phyloP scores from a whole-genome alignment of 768 basidiomycete genomes.

The Rhizopogon vinicolor region DNA sequence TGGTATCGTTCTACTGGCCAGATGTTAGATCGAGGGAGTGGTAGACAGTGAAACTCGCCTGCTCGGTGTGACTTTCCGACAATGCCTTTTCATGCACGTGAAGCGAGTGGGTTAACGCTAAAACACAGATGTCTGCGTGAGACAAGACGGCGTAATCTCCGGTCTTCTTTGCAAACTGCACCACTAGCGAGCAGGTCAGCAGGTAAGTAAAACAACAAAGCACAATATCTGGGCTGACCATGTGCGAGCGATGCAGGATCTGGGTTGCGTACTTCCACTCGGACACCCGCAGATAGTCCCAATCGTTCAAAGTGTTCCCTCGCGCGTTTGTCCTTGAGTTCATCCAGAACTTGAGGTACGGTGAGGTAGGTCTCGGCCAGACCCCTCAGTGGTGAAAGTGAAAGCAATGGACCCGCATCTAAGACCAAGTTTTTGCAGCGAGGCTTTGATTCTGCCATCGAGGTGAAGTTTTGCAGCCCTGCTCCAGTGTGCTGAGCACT shows the following conservation, averaged over 20 bases:
- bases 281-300: slow-evolving; percentile 70
- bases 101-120: slow-evolving; percentile 83
- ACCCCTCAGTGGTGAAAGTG: slow-evolving; percentile 84
- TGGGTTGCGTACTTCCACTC: slow-evolving; percentile 65
- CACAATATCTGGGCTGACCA: slow-evolving; percentile 33
- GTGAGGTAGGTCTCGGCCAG: slow-evolving; percentile 83
- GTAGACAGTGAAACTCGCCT: slow-evolving; percentile 9
- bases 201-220: slow-evolving; percentile 3
- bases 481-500: background rate
- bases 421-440: slow-evolving; percentile 80
- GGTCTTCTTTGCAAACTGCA: slow-evolving; percentile 89
- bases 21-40: background rate
- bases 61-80: slow-evolving; percentile 23
- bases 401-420: slow-evolving; percentile 91
- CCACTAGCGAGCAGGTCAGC: slow-evolving; percentile 48
- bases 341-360: slow-evolving; percentile 84
- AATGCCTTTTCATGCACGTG: slow-evolving; percentile 46
- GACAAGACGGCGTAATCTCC: slow-evolving; percentile 95
- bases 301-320: slow-evolving; percentile 83
- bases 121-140: slow-evolving; percentile 82
- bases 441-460: slow-evolving; percentile 27
- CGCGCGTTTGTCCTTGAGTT: slow-evolving; percentile 85
- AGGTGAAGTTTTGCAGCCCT: background rate
- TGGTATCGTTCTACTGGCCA: background rate
- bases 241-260: slow-evolving; percentile 64